Percentiles rank a stretch among this genome's conserved stretches.
Evolutionary conservation across 768 basidiomycete species (phyloP).

Genomic region (Kwoniella sp.): DNA sequence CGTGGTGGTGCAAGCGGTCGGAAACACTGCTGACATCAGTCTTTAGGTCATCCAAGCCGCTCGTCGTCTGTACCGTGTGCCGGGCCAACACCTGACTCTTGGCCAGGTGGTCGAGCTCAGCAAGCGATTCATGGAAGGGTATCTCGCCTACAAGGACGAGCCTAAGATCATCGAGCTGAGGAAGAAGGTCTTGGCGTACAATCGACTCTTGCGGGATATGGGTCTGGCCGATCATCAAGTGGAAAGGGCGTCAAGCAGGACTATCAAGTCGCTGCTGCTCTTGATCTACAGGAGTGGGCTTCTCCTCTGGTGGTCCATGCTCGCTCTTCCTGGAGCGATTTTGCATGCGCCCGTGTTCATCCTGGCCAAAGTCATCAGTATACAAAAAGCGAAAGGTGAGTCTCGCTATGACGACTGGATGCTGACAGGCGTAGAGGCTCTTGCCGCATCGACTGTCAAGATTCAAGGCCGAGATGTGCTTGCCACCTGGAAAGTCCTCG

Average conservation of each 20-base stretch:
- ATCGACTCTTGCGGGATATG: conserved; percentile 77
- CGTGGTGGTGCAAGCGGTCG: too few species aligned
- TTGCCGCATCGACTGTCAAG: conserved; percentile 91
- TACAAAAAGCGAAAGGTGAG: conserved; percentile 79
- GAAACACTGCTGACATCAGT: background rate
- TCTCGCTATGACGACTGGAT: background rate
- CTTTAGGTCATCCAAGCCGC: conserved; percentile 87
- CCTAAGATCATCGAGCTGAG: conserved; percentile 78
- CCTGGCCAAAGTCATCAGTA: conserved; percentile 78
- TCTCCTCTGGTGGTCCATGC: conserved; percentile 70
- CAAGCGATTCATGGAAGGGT: conserved; percentile 86
- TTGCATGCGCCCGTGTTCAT: conserved; percentile 92
- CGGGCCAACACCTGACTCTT: conserved; percentile 85
- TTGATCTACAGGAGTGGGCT: conserved; percentile 76
- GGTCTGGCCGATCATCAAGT: conserved; percentile 95
- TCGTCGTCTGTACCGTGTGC: conserved; percentile 85
- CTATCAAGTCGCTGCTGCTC: conserved; percentile 74
- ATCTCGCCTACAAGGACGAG: conserved; percentile 86
- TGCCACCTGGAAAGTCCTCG: conserved; percentile 94
- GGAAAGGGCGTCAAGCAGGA: conserved; percentile 74
- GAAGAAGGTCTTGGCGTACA: conserved; percentile 78
- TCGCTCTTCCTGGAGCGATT: conserved; percentile 85
- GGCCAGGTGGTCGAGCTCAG: conserved; percentile 95
- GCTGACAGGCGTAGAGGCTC: conserved; percentile 64
- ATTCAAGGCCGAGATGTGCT: conserved; percentile 94